Evolutionary conservation across 2,329 filamentous ascomycete species (phyloP).

Genomic region (Diaporthe citri): DNA sequence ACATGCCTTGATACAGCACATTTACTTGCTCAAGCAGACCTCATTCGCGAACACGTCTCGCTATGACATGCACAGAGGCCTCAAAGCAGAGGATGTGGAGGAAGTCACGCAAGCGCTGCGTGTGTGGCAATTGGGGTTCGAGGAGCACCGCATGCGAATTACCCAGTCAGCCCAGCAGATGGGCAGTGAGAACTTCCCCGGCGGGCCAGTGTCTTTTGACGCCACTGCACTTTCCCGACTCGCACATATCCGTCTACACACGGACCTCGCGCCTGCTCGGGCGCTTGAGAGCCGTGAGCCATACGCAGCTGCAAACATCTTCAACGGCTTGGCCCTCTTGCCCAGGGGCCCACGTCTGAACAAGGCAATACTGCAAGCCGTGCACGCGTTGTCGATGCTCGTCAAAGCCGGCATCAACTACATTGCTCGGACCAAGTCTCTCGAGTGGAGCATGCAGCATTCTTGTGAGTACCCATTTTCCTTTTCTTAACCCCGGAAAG

Average conservation of each 20-base stretch:
- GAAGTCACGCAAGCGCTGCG: conserved; percentile 67
- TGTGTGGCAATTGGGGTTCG: conserved; percentile 70
- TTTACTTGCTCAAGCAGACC: conserved; percentile 76
- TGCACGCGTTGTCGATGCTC: conserved; percentile 76
- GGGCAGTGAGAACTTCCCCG: conserved; percentile 63
- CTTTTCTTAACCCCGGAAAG: not conserved
- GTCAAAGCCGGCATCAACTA: conserved; percentile 74
- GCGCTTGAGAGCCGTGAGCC: conserved; percentile 76
- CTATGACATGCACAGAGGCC: conserved; percentile 63
- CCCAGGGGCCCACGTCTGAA: conserved; percentile 71
- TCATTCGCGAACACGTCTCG: conserved; percentile 61
- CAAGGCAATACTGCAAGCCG: conserved; percentile 75
- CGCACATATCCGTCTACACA: conserved; percentile 75
- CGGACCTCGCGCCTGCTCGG: conserved; percentile 72
- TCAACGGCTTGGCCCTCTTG: conserved; percentile 70
- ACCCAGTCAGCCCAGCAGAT: conserved; percentile 61
- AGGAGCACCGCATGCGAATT: conserved; percentile 65
- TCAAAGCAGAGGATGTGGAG: conserved; percentile 68
- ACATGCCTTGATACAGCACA: conserved; percentile 78
- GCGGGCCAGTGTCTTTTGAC: conserved; percentile 75
- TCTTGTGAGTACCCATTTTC: conserved; percentile 59
- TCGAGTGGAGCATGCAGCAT: conserved; percentile 74
- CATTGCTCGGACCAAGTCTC: conserved; percentile 70
- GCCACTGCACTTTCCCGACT: conserved; percentile 71
- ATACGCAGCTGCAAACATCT: conserved; percentile 69